Base-by-base conservation (phyloP, 2,329 filamentous ascomycete genomes). In the Diaporthe vexans region DNA sequence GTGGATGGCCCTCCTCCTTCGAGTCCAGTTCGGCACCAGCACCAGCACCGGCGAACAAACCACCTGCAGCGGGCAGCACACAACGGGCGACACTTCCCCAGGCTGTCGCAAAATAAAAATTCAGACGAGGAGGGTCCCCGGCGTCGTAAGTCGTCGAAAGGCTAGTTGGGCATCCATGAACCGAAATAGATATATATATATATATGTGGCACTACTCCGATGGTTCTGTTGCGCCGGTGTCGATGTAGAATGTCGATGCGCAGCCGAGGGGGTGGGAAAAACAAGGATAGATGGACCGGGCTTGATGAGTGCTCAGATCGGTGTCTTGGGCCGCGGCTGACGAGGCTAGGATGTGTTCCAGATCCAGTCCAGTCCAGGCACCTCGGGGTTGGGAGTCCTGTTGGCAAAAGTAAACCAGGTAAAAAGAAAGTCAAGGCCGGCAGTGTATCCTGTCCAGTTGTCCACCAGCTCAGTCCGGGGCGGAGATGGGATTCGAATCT, bases 311-410 rank as follows among this genome's bases (percentile, higher is more conserved):
- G 21, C 29, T 67, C 29, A 21, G 19, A 37, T 52, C 61, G 21
- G 61, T 37, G 46, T 24, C 46, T 52, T 37, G 46, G 46, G 24
- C 46, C 43, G 21, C 29, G 61, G 61, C 61, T 52, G 61, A 67
- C 63, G 63, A 54, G 48, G 63, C 33, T 68, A 54, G 15, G 63
- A 68, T 54, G 48, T 68, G 63, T 26, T 68, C 63, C 63, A 67
- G 63, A 68, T 68, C 40, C 40, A 43, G 40, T 43, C 63, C 63
- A 40, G 63, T 54, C 63, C 63, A 54, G 63, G 48, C 46, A 24
- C 33, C 15, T 68, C 33, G 29, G 33, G 33, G n/a, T 13, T 17
- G 21, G 29, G 17, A 15, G 33, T 63, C 24, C 40, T 63, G 59
- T n/a, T 63, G 40, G 24, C 40, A 24, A 24, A 52, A 33, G 43